phyloP scores from a whole-genome alignment of 129 eudicot species.

The Helichrysum umbraculigerum region DNA sequence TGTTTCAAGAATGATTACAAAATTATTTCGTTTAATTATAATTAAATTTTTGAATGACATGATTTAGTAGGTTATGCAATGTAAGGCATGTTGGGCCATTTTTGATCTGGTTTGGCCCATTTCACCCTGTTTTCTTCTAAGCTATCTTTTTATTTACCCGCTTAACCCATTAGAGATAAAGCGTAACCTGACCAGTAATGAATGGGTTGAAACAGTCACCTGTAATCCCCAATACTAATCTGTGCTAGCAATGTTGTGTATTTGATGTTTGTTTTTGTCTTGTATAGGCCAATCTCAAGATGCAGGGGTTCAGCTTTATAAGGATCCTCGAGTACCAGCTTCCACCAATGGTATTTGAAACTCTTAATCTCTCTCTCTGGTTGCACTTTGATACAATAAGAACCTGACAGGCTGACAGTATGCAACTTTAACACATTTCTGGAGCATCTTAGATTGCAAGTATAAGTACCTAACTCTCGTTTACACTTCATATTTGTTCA shows the following conservation, averaged over 20 bases:
- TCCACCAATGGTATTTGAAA: slow-evolving; percentile 30
- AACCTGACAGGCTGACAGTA: slow-evolving; percentile 29
- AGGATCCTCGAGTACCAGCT: slow-evolving; percentile 28
- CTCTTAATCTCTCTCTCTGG: background rate
- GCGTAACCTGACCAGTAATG: background rate
- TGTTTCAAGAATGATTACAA: background rate
- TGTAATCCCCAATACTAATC: background rate
- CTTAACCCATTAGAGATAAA: background rate
- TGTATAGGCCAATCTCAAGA: slow-evolving; percentile 41
- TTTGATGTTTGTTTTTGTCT: slow-evolving; percentile 31
- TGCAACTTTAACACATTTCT: background rate
- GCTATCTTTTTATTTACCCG: background rate
- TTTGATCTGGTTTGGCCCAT: background rate
- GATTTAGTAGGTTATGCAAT: background rate
- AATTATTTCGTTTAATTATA: no score
- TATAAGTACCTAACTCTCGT: background rate
- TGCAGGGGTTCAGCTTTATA: slow-evolving; percentile 29
- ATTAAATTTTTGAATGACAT: background rate
- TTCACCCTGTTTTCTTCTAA: background rate
- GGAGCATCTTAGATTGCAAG: slow-evolving; percentile 22
- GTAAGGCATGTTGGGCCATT: background rate
- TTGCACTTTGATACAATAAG: slow-evolving; percentile 9
- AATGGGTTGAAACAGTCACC: background rate
- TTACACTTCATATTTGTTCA: slow-evolving; percentile 23
- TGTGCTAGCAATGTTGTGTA: slow-evolving; percentile 22